Base-by-base conservation (phyloP, 176 grass and related monocot genomes). In the Aegilops umbellulata region DNA sequence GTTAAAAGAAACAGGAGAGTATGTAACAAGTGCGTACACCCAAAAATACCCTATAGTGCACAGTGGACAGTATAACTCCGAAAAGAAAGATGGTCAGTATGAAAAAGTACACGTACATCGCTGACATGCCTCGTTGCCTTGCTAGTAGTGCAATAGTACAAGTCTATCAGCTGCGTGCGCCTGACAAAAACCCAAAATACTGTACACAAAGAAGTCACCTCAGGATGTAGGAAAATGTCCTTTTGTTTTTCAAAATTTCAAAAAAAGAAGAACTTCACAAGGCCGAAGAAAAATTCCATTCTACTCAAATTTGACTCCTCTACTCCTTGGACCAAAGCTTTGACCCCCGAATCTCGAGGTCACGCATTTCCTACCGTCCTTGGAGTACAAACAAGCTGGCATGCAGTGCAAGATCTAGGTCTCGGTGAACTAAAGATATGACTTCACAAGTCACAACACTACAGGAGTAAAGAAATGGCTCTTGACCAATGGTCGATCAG, bases 401-500 rank as follows among this genome's bases (percentile, higher is more conserved):
- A 47, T 27, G 70, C 69, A 36, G 47, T 20, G 27, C 49, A 69
- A 77, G 47, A 78, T 29, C 38, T 88, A 64, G 41, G 64, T 32
- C 4, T 30, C 12, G 61, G 71, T 12, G 19, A 65, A 66, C 19
- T 42, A 81, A 75, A 84, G 6, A 79, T 41, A 75, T 4, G 62
- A n/a, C 47, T 60, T n/a, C 13, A 3, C 10, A 32, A 4, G 46
- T n/a, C 13, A 3, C 10, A 32, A 4, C 17, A 24, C 41, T 58
- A 20, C 25, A 2, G 10, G n/a, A 30, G 14, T 57, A 64, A 47
- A 60, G n/a, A 51, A 61, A 61, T 34, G 76, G 24, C 60, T 61
- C 22, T 80, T 87, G 61, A 87, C 81, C 85, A 69, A 80, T 87
- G 81, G 76, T 81, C 20, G 55, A 58, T 58, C 77, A 84, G 69